Conservation (phyloP, 306 rosid species). For the Fagus crenata region DNA sequence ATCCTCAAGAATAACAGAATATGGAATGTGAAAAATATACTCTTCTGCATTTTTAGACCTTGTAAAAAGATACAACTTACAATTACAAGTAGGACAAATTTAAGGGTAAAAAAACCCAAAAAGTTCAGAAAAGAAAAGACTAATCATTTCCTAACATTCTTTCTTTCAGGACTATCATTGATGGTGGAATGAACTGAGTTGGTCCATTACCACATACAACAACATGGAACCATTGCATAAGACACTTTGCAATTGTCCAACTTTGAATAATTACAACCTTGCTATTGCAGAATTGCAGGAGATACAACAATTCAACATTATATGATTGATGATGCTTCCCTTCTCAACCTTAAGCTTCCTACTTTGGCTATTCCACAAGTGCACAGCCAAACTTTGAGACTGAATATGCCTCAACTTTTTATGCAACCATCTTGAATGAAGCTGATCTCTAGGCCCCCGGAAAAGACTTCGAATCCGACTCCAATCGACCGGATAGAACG, state of each 20-base stretch:
- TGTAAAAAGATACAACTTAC: neutral
- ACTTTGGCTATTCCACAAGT: conserved; percentile 83
- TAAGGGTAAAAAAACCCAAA: neutral
- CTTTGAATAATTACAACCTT: conserved; percentile 34
- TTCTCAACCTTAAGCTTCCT: conserved; percentile 52
- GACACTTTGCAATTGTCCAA: conserved; percentile 8
- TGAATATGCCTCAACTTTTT: conserved; percentile 52
- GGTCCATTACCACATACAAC: conserved; percentile 25
- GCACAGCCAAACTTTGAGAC: conserved; percentile 61
- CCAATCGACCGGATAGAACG: conserved; percentile 92
- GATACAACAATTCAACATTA: conserved; percentile 48
- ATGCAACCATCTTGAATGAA: conserved; percentile 58
- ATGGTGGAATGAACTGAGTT: conserved; percentile 17
- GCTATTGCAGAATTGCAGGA: conserved; percentile 49
- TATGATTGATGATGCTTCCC: conserved; percentile 71
- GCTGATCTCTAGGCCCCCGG: conserved; percentile 48
- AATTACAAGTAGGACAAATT: too few species aligned
- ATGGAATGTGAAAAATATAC: neutral
- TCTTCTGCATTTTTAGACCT: neutral
- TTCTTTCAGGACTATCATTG: neutral
- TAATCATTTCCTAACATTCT: neutral
- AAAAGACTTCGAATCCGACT: conserved; percentile 54
- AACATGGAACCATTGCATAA: conserved; percentile 16
- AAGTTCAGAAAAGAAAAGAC: neutral
- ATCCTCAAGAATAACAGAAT: neutral